Evolutionary conservation across 441 rosid species (phyloP), one percentile per base, ranked within the genome.

Genomic region (Aleurites moluccanus): DNA sequence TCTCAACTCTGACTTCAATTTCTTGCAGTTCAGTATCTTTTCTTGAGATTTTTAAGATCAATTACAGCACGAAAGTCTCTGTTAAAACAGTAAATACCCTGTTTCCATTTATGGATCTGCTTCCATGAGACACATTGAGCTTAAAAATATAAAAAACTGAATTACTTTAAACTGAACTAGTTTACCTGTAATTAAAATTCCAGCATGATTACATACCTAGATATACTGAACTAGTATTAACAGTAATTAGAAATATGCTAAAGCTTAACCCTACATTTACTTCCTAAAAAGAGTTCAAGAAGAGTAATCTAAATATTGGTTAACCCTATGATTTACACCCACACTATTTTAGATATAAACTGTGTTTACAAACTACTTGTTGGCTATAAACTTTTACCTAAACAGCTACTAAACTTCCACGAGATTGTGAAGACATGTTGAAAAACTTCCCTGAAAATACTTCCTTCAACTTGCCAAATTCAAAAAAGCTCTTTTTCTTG

Each of bases 381-480:
- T 30, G 73, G 20, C 60, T 69, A 23, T 21, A 15, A 42, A 38
- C 65, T 35, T 53, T 35, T 62, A 66, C 67, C 80, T 81, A 83
- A 28, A 80, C 79, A 78, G 86, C 82, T 23, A 78, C 72, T 16
- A 73, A 42, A 30, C 60, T 72, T 20, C 62, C 45, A n/a, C 23
- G 81, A 61, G 85, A 65, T 52, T 53, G 68, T 25, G 79, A 47
- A 69, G 80, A 64, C 35, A 80, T 81, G 3, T 71, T 69, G 53
- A 88, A 86, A 21, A 89, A 67, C 82, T 82, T 88, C 64, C 84
- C 81, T 0, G 83, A 70, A 63, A 91, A 82, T 16, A 79, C 85
- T 28, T 67, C 81, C 75, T 85, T 83, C 33, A 84, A 70, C 62
- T 81, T 82, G 69, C 53, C 84, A 33, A 85, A 71, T 44, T 86